Evolutionary conservation across 2,329 filamentous ascomycete genomes (phyloP).

Genomic region (Chalaropsis ovoidea): DNA sequence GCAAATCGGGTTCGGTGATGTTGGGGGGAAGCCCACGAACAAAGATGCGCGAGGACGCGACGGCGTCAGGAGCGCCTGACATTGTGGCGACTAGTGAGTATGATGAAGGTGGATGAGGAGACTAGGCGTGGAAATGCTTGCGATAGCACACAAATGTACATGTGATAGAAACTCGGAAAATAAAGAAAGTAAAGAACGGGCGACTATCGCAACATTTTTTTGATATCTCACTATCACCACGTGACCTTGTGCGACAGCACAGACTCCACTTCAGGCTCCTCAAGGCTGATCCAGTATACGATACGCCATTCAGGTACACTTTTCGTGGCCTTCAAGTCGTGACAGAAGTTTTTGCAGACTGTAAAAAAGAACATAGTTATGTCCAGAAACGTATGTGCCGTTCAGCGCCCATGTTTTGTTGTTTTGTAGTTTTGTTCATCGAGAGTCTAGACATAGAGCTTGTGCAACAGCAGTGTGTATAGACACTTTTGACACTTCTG

Average conservation of each 20-base stretch:
- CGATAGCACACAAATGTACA: not conserved
- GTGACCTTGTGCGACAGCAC: conserved; percentile 16
- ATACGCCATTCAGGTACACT: not conserved
- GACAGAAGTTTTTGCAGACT: too few species aligned
- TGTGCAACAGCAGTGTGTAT: not conserved
- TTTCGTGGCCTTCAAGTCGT: too few species aligned
- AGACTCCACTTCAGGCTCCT: not conserved
- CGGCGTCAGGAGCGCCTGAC: conserved; percentile 28
- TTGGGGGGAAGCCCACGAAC: conserved; percentile 77
- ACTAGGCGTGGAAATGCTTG: too few species aligned
- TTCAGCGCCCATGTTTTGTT: too few species aligned
- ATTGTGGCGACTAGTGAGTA: not conserved
- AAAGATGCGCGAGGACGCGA: conserved; percentile 60
- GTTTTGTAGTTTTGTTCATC: too few species aligned
- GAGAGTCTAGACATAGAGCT: not conserved
- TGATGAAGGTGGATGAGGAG: not conserved
- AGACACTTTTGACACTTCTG: not conserved
- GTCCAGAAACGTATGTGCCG: too few species aligned
- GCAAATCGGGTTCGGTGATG: conserved; percentile 74
- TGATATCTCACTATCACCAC: conserved; percentile 26
- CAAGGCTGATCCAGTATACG: not conserved
- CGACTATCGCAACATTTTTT: conserved; percentile 26
- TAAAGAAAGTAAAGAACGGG: not conserved
- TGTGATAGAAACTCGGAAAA: not conserved
- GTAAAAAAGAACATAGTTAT: too few species aligned